Evolutionary conservation across 768 basidiomycete species (phyloP).

Genomic region (Clathrus columnatus): DNA sequence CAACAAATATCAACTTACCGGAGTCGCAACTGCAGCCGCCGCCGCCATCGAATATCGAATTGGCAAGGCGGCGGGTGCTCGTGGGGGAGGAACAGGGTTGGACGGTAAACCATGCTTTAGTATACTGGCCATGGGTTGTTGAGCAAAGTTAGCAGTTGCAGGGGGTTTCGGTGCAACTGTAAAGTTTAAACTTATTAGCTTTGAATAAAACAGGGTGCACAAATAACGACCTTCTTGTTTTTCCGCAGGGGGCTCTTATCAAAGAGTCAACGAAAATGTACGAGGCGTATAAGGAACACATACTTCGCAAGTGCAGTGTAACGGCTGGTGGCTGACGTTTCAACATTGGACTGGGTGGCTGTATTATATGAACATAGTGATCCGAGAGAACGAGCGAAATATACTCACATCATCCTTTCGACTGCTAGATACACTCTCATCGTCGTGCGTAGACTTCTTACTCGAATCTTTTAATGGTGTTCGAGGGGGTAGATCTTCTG

Average conservation of each 20-base stretch:
- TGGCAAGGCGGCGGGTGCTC: conserved; percentile 47
- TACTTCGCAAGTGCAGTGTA: conserved; percentile 62
- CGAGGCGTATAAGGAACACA: conserved; percentile 23
- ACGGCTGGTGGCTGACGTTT: conserved; percentile 55
- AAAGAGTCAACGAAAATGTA: neutral
- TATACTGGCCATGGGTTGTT: conserved; percentile 69
- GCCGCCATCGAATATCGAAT: conserved; percentile 91
- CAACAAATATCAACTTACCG: conserved; percentile 14
- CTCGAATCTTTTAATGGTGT: conserved; percentile 51
- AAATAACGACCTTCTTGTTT: conserved; percentile 5
- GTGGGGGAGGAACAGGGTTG: conserved; percentile 36
- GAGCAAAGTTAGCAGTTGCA: conserved; percentile 71
- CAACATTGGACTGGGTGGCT: conserved; percentile 50
- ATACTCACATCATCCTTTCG: conserved; percentile 8
- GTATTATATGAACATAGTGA: neutral
- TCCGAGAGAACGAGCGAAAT: neutral
- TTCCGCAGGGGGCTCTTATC: conserved; percentile 55
- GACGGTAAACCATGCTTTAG: conserved; percentile 64
- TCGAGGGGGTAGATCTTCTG: conserved; percentile 53
- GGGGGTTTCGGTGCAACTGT: conserved; percentile 54
- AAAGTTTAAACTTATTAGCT: conserved; percentile 13
- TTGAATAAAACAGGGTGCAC: neutral
- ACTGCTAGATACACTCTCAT: conserved; percentile 65
- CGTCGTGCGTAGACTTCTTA: conserved; percentile 40
- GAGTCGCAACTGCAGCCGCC: conserved; percentile 46